Base-by-base conservation (phyloP, 805 yeast species). In the Limtongozyma cylindracea region DNA sequence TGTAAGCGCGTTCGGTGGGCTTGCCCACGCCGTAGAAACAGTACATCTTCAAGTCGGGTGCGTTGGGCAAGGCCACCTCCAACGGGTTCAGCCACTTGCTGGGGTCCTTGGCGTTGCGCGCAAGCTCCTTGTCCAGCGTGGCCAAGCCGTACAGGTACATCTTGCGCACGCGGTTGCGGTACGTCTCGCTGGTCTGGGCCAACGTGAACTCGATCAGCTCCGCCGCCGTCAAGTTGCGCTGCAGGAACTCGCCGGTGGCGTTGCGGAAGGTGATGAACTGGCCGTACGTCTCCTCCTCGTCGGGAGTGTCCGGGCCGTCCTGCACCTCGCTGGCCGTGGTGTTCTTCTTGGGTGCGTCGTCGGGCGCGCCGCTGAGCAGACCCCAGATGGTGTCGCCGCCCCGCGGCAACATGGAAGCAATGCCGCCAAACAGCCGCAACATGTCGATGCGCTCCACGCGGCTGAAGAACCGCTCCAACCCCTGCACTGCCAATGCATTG, bases 21-120 rank as follows among this genome's bases (percentile, higher is more conserved):
- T 80, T 84, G 6, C 94, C 92, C n/a, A 80, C 78, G 4, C 98
- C 98, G 36, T 88, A 88, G 35, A 88, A 69, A 37, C 94, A 77
- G 43, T 53, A 88, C 7, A 80, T 53, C 31, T 76, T 73, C 71
- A 88, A 51, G 38, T 77, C 77, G 3, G 96, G 96, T 0, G 98
- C 98, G 36, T 73, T 54, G 2, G 98, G 98, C 19, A 88, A 56
- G 3, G 84, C 63, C 0, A 68, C 94, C 40, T 88, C 96, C 21
- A 88, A 49, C 3, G 98, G 98, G 37, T 88, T 88, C n/a, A 67
- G 45, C 98, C 98, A 88, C 39, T 73, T 78, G 21, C 61, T 52
- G 31, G 64, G 82, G 33, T 61, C 59, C n/a, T 63, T 49, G 27
- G 74, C 66, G 38, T 88, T 84, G 2, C 33, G 47, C 19, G 39